Evolutionary conservation across 2,329 filamentous ascomycete species (phyloP), one percentile per base, ranked within the genome.

Genomic region (Colletotrichum siamense): DNA sequence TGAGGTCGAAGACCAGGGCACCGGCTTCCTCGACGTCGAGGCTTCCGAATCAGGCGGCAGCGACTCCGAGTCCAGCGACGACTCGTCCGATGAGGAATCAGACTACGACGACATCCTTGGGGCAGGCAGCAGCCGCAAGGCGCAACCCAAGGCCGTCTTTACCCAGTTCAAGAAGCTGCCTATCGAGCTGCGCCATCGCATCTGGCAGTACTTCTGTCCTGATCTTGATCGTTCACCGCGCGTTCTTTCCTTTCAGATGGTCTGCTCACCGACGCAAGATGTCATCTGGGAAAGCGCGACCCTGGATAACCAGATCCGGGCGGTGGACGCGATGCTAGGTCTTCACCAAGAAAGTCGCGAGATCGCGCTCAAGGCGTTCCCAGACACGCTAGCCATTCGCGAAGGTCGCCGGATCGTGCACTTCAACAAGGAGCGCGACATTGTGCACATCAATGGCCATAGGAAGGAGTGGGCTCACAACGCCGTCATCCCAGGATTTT

Each of bases 291-390:
- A 77, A 44, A 55, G 67, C 32, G 65, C 78, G 3, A 69, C 82
- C 2, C 28, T 77, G 52, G 71, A 75, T 16, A 52, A 77, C n/a
- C 75, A 77, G 52, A 77, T 71, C n/a, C 65, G 36, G 6, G n/a
- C 71, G 4, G 52, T 62, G 8, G 82, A 84, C 9, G 73, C 77
- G 6, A 76, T 87, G 16, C 77, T 86, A 36, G 81, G 84, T 3
- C 80, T 84, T 10, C 80, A 85, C 49, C 78, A 80, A 9, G 85
- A 86, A 76, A 84, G 84, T n/a, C 85, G 86, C 30, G 78, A 73
- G 16, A 71, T 85, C 5, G 85, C 81, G 6, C 74, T 81, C 52
- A 79, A 78, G 9, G 77, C 73, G 4, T 83, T 82, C 12, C 86
- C 86, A 0, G 78, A 87, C 28, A 76, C 81, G 15, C 76, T 87